Percentiles rank a stretch among this genome's conserved stretches.
These are phyloP conservation scores for Porogramme epimiltina DNA, from an alignment of 1,284 basidiomycete genomes.

Conservation along the genomic window DNA sequence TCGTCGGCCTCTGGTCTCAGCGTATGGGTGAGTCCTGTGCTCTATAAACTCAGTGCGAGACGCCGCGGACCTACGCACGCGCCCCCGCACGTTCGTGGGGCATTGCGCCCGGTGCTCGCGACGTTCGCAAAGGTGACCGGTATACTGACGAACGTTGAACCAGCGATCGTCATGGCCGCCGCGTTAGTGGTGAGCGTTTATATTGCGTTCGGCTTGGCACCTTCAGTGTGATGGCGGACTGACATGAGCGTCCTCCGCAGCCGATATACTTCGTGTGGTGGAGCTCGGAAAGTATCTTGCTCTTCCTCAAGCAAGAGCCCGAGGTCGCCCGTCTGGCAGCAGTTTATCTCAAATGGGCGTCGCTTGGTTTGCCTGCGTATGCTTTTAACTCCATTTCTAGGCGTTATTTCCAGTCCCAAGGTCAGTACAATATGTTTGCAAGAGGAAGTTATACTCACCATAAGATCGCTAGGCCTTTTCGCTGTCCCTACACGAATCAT, in stretches of 20 bases:
- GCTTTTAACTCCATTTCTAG: constrained; percentile 76
- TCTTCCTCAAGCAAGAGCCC: constrained; percentile 83
- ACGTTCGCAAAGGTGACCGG: not conserved
- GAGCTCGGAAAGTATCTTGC: constrained; percentile 78
- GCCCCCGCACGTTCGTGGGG: not conserved
- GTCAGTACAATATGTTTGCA: no score
- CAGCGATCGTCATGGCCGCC: constrained; percentile 68
- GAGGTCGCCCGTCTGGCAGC: constrained; percentile 82
- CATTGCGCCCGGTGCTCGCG: not conserved
- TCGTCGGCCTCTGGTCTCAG: constrained; percentile 91
- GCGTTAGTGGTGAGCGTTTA: constrained; percentile 56
- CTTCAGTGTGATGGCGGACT: no score
- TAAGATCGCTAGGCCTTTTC: constrained; percentile 85
- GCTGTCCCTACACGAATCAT: constrained; percentile 87
- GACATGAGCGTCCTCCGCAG: constrained; percentile 34
- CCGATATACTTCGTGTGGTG: constrained; percentile 77
- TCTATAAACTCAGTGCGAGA: not conserved
- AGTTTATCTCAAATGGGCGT: constrained; percentile 77
- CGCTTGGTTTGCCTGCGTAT: constrained; percentile 88
- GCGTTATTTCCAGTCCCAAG: constrained; percentile 90
- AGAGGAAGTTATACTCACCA: no score
- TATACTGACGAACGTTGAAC: not conserved
- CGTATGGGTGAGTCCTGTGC: constrained; percentile 72
- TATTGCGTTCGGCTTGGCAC: constrained; percentile 2
- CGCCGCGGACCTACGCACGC: constrained; percentile 1